Base-by-base conservation (phyloP, 2,329 filamentous ascomycete genomes). In the Curvularia verruculosa region DNA sequence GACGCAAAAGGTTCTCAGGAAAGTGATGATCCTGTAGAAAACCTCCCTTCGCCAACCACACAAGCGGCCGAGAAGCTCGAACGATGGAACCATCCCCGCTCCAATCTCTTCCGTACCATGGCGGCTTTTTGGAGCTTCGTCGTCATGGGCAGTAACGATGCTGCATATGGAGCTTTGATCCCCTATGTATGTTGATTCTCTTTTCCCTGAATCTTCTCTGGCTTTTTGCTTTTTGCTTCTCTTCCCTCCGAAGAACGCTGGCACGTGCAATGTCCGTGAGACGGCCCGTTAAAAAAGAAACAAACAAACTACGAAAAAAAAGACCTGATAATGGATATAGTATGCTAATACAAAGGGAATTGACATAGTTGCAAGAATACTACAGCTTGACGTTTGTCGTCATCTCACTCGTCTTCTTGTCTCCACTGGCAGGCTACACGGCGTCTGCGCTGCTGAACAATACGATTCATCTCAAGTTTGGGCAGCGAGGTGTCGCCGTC, bases 401-500 rank as follows among this genome's bases (percentile, higher is more conserved):
- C 52, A 83, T 90, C 3, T 88, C 88, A 0, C 80, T 89, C 1
- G 77, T 90, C 41, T 91, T 90, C 71, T 78, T 90, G 10, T 83
- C 87, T 0, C 87, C 87, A 0, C 85, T 90, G 47, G 77, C 83
- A 3, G 88, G 88, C 45, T 91, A 90, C 74, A 81, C 85, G 13
- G 66, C 82, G 2, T 86, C 87, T 1, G 87, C 87, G 1, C 74
- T 90, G 1, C 70, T 83, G 48, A 91, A 90, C 73, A 89, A 88
- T 68, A 74, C 75, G 9, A 81, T 91, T 44, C 89, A 90, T 72
- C 79, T 87, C 64, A 79, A 78, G 36, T 79, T 86, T 48, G 90
- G 91, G 34, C 89, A 91, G 69, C 83, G 88, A 15, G 90, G 90
- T 9, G 83, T 92, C 9, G 89, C 89, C 10, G 69, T 90, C 49